Conservation (phyloP, 768 basidiomycete species). For the Tylopilus vinaceipallidus region DNA sequence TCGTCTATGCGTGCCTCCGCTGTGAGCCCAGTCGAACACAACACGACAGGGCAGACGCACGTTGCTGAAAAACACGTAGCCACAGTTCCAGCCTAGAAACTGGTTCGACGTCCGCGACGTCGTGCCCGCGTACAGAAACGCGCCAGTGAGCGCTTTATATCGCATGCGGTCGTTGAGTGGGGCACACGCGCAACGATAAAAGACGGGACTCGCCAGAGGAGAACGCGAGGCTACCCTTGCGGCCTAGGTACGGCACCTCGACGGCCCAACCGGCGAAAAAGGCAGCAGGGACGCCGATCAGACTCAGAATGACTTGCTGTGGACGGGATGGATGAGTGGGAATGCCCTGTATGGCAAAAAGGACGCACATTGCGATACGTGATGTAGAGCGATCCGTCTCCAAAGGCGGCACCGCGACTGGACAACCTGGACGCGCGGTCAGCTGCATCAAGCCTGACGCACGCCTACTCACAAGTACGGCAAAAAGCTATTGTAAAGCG, state of each 20-base stretch:
- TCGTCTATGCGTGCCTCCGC: slow-evolving; percentile 43
- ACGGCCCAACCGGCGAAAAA: slow-evolving; percentile 71
- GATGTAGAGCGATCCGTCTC: slow-evolving; percentile 66
- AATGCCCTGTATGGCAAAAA: too few species aligned
- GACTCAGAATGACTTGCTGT: slow-evolving; percentile 69
- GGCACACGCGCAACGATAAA: slow-evolving; percentile 21
- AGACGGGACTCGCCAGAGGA: slow-evolving; percentile 52
- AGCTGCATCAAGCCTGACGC: not conserved
- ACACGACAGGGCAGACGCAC: slow-evolving; percentile 33
- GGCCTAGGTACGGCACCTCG: slow-evolving; percentile 59
- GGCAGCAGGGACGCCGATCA: slow-evolving; percentile 69
- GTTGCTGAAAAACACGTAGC: slow-evolving; percentile 62
- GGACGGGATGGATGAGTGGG: not conserved
- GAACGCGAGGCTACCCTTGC: slow-evolving; percentile 63
- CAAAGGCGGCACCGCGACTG: slow-evolving; percentile 64
- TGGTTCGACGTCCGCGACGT: slow-evolving; percentile 68
- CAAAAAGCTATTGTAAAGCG: slow-evolving; percentile 58
- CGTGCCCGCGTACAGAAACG: slow-evolving; percentile 72
- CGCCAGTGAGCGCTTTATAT: slow-evolving; percentile 65
- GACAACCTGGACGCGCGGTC: slow-evolving; percentile 42
- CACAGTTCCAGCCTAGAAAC: slow-evolving; percentile 80
- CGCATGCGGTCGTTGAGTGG: slow-evolving; percentile 45
- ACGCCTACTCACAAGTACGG: slow-evolving; percentile 45
- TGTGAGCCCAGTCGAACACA: not conserved
- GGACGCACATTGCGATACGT: slow-evolving; percentile 66